Base-by-base conservation (phyloP, 441 rosid genomes). In the Breynia disticha region DNA sequence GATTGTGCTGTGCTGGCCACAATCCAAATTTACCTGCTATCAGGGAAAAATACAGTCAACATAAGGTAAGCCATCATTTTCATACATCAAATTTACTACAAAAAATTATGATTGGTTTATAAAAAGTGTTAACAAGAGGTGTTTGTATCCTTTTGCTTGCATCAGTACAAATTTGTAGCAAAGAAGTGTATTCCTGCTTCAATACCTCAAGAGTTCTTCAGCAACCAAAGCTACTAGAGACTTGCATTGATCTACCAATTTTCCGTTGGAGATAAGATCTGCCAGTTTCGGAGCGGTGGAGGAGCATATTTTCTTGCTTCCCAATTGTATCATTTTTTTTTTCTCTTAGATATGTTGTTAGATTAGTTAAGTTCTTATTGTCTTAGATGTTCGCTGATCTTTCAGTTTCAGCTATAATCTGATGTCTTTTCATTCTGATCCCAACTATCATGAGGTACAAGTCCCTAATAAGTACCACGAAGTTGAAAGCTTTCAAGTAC, bases 41-140 rank as follows among this genome's bases (percentile, higher is more conserved):
- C 51, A 82, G 91, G 61, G 94, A 88, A 67, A 91, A 91, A 65
- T 91, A 91, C 69, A 82, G 87, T 67, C 90, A 80, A 53, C 90
- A 91, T 49, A 91, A 86, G 78, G 96, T 91, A 76, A 74, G 53
- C 7, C 16, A 14, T 15, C 15, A 16, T 14, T 38, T 1, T 18
- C 32, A 13, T 28, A 15, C 13, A 21, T 54, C 35, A 28, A 28
- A 28, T 28, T 28, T 28, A 28, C 8, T 5, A 28, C 8, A 5
- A 28, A 28, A 28, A 4, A 4, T 28, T 28, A 28, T 2, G 35
- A 28, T 1, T 28, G 35, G 35, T 9, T 1, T 3, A 28, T 28
- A 28, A 28, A 28, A 9, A 28, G 35, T 28, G 35, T 5, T 2
- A 28, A 28, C 8, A 28, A 5, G 35, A 28, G 35, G 35, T 28